A percentile compares a stretch with the other conserved stretches of the same genome.
Evolutionary conservation across 1,139 yeast species (phyloP).

Genomic region (Ogataea hybrid): DNA sequence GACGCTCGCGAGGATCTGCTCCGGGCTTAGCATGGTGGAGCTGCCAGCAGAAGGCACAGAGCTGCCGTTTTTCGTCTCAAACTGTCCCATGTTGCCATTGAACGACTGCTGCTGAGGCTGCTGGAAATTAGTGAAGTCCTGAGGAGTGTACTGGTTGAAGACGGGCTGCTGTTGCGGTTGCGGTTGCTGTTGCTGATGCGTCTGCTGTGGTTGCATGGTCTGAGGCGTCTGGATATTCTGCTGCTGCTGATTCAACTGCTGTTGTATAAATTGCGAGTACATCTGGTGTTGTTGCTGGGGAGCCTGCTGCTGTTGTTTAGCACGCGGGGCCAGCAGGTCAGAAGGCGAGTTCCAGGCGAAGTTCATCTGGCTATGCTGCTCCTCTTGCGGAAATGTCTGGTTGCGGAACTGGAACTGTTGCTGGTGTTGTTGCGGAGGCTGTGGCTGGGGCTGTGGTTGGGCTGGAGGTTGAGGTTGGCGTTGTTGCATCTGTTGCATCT

Average conservation of each 20-base stretch:
- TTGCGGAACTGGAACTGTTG: constrained; percentile 16
- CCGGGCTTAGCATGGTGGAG: constrained; percentile 28
- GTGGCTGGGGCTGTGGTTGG: too few relatives aligned
- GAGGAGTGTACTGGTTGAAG: constrained; percentile 4
- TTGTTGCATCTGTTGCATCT: constrained; percentile 24
- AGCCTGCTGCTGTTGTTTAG: constrained; percentile 12
- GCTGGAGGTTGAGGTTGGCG: constrained; percentile 17
- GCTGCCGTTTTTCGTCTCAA: constrained; percentile 12
- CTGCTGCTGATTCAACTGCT: constrained; percentile 17
- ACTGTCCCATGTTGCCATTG: constrained; percentile 12
- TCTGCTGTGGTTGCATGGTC: constrained; percentile 12
- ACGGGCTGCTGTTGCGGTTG: constrained; percentile 15
- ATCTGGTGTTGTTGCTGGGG: constrained; percentile 17
- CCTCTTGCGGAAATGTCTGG: constrained; percentile 12
- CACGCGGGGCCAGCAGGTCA: constrained; percentile 9
- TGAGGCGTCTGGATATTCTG: constrained; percentile 11
- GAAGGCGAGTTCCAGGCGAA: constrained; percentile 13
- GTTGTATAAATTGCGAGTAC: constrained; percentile 14
- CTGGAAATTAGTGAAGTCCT: constrained; percentile 10
- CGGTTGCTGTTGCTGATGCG: constrained; percentile 9
- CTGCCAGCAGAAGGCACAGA: constrained; percentile 2
- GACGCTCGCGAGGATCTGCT: constrained; percentile 31
- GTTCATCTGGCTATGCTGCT: constrained; percentile 8
- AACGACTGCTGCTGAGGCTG: constrained; percentile 14
- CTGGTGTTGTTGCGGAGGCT: constrained; percentile 15